Evolutionary conservation across 2,329 filamentous ascomycete species (phyloP).

Genomic region (Elsinoe fawcettii): DNA sequence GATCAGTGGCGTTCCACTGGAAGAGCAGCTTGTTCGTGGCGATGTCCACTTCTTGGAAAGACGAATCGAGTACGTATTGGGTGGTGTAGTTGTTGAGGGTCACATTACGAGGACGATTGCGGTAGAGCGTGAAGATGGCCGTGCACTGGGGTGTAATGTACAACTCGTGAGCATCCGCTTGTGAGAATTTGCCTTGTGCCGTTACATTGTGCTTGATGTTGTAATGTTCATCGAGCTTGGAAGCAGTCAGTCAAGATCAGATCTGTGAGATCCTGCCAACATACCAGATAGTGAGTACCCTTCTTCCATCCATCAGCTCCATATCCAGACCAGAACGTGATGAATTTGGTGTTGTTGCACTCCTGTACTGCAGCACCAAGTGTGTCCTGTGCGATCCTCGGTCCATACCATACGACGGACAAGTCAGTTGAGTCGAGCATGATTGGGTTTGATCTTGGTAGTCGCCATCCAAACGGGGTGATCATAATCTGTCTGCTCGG

Average conservation of each 20-base stretch:
- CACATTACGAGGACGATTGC: slow-evolving; percentile 29
- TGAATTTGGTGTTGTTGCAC: slow-evolving; percentile 30
- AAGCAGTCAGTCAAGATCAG: slow-evolving; percentile 10
- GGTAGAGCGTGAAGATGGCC: slow-evolving; percentile 40
- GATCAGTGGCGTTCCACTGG: slow-evolving; percentile 34
- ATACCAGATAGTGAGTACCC: slow-evolving; percentile 20
- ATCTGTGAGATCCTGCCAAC: slow-evolving; percentile 27
- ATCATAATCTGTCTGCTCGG: slow-evolving; percentile 20
- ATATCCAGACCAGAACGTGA: slow-evolving; percentile 36
- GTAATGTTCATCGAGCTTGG: slow-evolving; percentile 26
- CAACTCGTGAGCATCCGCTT: slow-evolving; percentile 39
- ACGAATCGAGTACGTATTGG: slow-evolving; percentile 38
- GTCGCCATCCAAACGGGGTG: slow-evolving; percentile 25
- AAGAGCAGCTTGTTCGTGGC: slow-evolving; percentile 35
- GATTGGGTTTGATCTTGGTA: slow-evolving; percentile 28
- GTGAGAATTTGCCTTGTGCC: slow-evolving; percentile 31
- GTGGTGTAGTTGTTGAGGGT: slow-evolving; percentile 21
- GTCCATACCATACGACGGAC: slow-evolving; percentile 25
- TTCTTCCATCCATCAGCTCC: slow-evolving; percentile 24
- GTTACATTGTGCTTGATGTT: slow-evolving; percentile 24
- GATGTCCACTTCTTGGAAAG: slow-evolving; percentile 40
- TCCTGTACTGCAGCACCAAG: slow-evolving; percentile 39
- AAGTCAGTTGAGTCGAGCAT: slow-evolving; percentile 26
- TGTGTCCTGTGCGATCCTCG: slow-evolving; percentile 29
- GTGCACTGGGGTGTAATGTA: slow-evolving; percentile 34